phyloP scores from a whole-genome alignment of 1,284 basidiomycete genomes.

The Takashimella koratensis region DNA sequence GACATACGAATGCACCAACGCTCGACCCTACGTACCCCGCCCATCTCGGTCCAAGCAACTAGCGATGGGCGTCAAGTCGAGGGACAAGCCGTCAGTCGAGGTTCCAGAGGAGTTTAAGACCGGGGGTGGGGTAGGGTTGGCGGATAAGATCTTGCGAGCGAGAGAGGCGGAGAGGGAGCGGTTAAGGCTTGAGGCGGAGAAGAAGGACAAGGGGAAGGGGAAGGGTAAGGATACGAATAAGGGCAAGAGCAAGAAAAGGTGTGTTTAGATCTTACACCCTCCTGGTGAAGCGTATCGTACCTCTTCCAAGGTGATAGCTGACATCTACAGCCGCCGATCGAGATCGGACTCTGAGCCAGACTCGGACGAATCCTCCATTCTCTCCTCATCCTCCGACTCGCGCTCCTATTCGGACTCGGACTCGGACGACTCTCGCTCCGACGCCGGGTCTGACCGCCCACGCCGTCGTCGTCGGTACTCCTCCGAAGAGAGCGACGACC shows the following conservation, averaged over 20 bases:
- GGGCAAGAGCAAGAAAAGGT: not conserved
- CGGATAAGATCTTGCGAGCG: conserved; percentile 46
- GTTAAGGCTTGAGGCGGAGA: conserved; percentile 13
- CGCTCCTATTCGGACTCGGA: conserved; percentile 20
- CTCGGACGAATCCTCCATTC: too few relatives aligned
- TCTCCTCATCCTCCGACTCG: conserved; percentile 18
- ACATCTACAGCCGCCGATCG: not conserved
- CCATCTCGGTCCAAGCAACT: conserved; percentile 44
- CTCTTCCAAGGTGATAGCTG: not conserved
- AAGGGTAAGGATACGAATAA: conserved; percentile 11
- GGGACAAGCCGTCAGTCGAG: conserved; percentile 40
- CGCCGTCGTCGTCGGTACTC: conserved; percentile 2
- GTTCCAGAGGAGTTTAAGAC: conserved; percentile 49
- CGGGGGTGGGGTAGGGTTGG: conserved; percentile 32
- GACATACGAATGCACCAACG: conserved; percentile 48
- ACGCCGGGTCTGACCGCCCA: not conserved
- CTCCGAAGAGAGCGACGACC: not conserved
- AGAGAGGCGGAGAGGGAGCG: conserved; percentile 41
- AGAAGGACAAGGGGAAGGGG: conserved; percentile 8
- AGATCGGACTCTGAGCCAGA: conserved; percentile 24
- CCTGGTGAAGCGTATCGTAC: not conserved
- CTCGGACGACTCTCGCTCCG: conserved; percentile 7
- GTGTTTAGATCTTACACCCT: not conserved
- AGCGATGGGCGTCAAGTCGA: conserved; percentile 10
- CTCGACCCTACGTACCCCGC: conserved; percentile 42